Percentiles rank a stretch among this genome's conserved stretches.
Evolutionary conservation across 306 rosid genomes (phyloP).

Genomic region (Acacia melanoxylon): DNA sequence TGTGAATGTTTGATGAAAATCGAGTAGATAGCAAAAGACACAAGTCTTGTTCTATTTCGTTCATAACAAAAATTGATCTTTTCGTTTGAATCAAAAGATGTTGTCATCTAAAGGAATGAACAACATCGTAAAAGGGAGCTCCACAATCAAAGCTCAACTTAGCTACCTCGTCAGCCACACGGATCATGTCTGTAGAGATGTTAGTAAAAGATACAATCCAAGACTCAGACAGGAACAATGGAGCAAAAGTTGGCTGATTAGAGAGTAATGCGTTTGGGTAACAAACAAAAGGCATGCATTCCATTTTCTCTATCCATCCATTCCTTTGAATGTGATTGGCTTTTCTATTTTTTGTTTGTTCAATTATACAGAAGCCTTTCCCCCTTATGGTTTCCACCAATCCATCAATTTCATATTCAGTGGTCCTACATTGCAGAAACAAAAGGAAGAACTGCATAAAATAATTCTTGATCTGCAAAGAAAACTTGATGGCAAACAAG

Average conservation of each 20-base stretch:
- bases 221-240: constrained; percentile 11
- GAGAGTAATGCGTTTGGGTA: constrained; percentile 57
- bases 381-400: not conserved
- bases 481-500: constrained; percentile 72
- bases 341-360: not conserved
- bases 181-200: no score
- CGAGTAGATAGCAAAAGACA: no score
- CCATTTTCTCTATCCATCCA: not conserved
- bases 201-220: not conserved
- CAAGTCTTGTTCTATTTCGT: no score
- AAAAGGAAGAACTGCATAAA: constrained; percentile 58
- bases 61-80: no score
- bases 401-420: not conserved
- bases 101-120: no score
- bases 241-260: constrained; percentile 77
- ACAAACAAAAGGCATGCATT: constrained; percentile 54
- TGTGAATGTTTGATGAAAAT: no score
- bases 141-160: not conserved
- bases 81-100: no score
- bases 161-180: not conserved
- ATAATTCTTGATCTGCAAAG: constrained; percentile 60
- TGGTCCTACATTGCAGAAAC: constrained; percentile 48
- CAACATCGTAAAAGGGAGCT: not conserved
- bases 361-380: not conserved
- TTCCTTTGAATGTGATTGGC: not conserved